These are phyloP conservation scores for Ogataea salicorniae DNA, from an alignment of 805 yeast genomes.

Conservation along the genomic window DNA sequence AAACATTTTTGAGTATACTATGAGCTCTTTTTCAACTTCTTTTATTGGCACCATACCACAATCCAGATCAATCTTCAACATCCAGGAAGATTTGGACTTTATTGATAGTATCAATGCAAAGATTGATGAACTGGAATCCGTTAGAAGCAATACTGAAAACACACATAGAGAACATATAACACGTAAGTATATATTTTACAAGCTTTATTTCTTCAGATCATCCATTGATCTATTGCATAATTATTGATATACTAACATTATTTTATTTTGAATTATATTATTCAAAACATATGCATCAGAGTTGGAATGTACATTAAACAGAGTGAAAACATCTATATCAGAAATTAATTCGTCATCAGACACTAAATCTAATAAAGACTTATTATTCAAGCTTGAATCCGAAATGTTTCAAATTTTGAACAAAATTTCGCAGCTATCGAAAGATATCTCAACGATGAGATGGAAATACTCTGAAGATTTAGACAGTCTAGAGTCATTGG, in stretches of 20 bases:
- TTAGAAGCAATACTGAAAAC: background rate
- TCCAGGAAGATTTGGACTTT: conserved; percentile 45
- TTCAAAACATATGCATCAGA: conserved; percentile 4
- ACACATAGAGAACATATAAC: conserved; percentile 16
- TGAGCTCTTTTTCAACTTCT: conserved; percentile 1
- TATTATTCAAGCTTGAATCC: conserved; percentile 35
- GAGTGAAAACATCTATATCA: conserved; percentile 14
- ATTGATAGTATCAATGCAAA: conserved; percentile 30
- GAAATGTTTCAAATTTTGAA: conserved; percentile 48
- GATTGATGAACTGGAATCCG: conserved; percentile 6
- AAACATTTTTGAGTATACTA: background rate
- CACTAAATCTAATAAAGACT: conserved; percentile 26
- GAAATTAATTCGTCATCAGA: conserved; percentile 27
- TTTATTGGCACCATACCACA: conserved; percentile 11
- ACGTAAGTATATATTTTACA: conserved; percentile 1
- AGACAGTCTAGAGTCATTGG: conserved; percentile 32
- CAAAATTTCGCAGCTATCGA: conserved; percentile 43
- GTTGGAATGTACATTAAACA: conserved; percentile 14
- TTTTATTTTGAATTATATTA: background rate
- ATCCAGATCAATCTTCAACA: conserved; percentile 32
- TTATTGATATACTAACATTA: conserved; percentile 2
- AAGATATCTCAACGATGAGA: conserved; percentile 38
- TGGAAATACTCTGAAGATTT: conserved; percentile 34
- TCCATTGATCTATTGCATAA: background rate
- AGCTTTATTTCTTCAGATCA: background rate